phyloP scores from a whole-genome alignment of 1,139 yeast species.

The Candida buenavistaensis region DNA sequence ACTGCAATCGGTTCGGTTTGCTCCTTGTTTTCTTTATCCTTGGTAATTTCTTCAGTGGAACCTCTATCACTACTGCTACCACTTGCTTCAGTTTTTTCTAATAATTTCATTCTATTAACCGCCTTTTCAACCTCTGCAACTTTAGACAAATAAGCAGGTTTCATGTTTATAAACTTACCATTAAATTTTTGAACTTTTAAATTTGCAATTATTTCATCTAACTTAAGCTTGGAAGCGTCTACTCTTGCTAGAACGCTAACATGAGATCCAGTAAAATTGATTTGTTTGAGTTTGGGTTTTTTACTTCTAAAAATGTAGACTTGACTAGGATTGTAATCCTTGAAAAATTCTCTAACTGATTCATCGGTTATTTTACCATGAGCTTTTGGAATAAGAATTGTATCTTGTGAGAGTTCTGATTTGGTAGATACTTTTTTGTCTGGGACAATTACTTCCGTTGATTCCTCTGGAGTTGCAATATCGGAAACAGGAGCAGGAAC shows the following conservation, averaged over 20 bases:
- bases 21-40: background rate
- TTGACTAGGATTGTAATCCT: slow-evolving; percentile 46
- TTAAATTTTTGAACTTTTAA: slow-evolving; percentile 25
- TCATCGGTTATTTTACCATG: slow-evolving; percentile 39
- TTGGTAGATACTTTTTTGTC: slow-evolving; percentile 1
- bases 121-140: slow-evolving; percentile 42
- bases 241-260: slow-evolving; percentile 59
- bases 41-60: background rate
- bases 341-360: slow-evolving; percentile 43
- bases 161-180: slow-evolving; percentile 35
- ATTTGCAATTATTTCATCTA: slow-evolving; percentile 43
- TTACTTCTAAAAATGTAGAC: slow-evolving; percentile 44
- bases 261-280: slow-evolving; percentile 17
- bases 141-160: slow-evolving; percentile 41
- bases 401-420: slow-evolving; percentile 36
- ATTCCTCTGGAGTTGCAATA: too few relatives aligned
- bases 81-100: slow-evolving; percentile 2
- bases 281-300: slow-evolving; percentile 14
- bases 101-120: slow-evolving; percentile 15
- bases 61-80: slow-evolving; percentile 1
- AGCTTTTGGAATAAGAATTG: slow-evolving; percentile 53
- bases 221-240: slow-evolving; percentile 36
- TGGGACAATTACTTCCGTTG: slow-evolving; percentile 11
- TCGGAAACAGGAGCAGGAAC: too few relatives aligned
- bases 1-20: too few relatives aligned